Evolutionary conservation across 768 basidiomycete species (phyloP), one percentile per base, ranked within the genome.

Genomic region (Russula abietina): DNA sequence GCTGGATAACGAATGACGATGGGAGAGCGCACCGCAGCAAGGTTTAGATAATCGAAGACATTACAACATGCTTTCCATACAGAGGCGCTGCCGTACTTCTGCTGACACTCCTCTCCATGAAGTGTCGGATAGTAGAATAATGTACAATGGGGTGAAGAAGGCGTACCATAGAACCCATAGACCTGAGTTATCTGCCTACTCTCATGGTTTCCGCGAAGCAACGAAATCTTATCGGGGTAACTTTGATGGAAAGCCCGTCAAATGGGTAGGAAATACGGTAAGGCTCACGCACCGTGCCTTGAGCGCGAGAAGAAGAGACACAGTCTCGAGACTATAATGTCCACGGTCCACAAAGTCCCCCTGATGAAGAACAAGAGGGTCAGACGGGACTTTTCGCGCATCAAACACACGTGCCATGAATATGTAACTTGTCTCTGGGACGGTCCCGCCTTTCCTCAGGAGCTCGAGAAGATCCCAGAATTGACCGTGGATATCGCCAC

Each of bases 271-370:
- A 59, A 10, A 33, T 5, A 30, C 28, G 30, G 12, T 54, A 5
- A 7, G 16, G 39, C 1, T 17, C 43, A 68, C 78, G 62, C 67
- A 89, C 91, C 89, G 82, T 28, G 92, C 96, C 75, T 98, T 98
- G 65, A 97, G 79, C 1, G 87, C 89, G 32, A 98, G 76, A 28
- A 98, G 73, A 55, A 98, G 76, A 30, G 93, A 92, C 17, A 98
- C 91, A 0, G 96, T 98, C 74, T 98, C 96, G 28, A 98, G 78
- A 70, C 91, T 94, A 74, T 97, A 97, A 74, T 95, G 93, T 4
- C 95, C 95, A 60, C 96, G 81, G 75, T 98, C 96, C 56, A 98
- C 96, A 74, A 98, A 98, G 73, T 98, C 96, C 61, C 95, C 95
- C 96, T 93, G 64, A 26, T 28, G n/a, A 52, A 11, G 32, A 33